Conservation (phyloP, 2,329 filamentous ascomycete species). For the Emericellopsis cladophorae region DNA sequence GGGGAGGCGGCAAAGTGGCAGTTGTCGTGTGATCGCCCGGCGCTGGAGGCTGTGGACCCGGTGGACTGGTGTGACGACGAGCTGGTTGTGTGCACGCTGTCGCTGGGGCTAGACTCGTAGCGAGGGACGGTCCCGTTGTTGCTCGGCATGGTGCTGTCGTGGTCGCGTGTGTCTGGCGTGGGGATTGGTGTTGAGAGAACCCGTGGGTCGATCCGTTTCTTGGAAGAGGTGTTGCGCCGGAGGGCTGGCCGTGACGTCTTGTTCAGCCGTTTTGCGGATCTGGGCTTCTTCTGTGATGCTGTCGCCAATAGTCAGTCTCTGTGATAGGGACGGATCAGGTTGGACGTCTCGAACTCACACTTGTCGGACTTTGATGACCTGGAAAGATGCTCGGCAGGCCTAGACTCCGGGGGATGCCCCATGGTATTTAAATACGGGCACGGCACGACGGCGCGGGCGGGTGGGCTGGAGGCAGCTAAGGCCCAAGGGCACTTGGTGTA, state of each 20-base stretch:
- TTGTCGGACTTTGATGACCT: background rate
- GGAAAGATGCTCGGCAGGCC: background rate
- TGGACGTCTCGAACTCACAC: too few relatives aligned
- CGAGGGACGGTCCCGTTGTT: background rate
- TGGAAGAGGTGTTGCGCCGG: background rate
- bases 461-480: background rate
- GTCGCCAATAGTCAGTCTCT: background rate
- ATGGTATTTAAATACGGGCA: background rate
- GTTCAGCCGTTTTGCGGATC: background rate
- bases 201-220: background rate
- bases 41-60: background rate
- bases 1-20: slow-evolving; percentile 3
- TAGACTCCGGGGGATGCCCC: background rate
- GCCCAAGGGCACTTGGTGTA: background rate
- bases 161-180: background rate
- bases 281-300: background rate
- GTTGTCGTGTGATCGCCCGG: background rate
- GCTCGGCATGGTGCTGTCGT: background rate
- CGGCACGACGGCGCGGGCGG: background rate
- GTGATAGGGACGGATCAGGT: background rate
- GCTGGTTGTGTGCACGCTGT: background rate
- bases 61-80: background rate
- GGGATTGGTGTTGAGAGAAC: too few relatives aligned
- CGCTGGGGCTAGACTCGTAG: background rate
- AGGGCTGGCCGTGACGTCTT: background rate